A percentile compares a stretch with the other conserved stretches of the same genome.
These are phyloP conservation scores for Cenchrus fungigraminus DNA, from an alignment of 176 grass and related monocot species.

Conservation along the genomic window DNA sequence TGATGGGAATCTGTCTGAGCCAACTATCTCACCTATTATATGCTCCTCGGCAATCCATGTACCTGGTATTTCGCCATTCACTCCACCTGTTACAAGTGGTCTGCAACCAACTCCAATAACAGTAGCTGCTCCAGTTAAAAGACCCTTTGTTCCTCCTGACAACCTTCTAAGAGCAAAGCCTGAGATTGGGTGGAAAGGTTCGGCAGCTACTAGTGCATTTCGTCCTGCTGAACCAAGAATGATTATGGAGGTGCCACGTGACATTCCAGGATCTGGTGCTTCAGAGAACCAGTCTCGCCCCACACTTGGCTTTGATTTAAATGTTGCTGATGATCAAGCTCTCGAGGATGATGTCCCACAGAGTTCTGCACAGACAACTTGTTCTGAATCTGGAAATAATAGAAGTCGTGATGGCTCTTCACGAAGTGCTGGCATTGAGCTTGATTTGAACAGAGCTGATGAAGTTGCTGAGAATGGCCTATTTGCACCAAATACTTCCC, in stretches of 20 bases:
- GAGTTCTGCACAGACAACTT: slow-evolving; percentile 56
- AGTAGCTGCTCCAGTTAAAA: slow-evolving; percentile 75
- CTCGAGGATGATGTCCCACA: slow-evolving; percentile 56
- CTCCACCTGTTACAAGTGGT: slow-evolving; percentile 46
- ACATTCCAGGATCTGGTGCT: slow-evolving; percentile 43
- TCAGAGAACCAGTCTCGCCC: slow-evolving; percentile 54
- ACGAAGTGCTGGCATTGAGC: slow-evolving; percentile 56
- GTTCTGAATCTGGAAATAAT: slow-evolving; percentile 49
- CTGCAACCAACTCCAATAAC: slow-evolving; percentile 57
- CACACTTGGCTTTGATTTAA: slow-evolving; percentile 74
- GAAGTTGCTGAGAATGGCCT: slow-evolving; percentile 62
- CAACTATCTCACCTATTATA: slow-evolving; percentile 41
- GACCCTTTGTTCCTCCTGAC: slow-evolving; percentile 72
- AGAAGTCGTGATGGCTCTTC: slow-evolving; percentile 38
- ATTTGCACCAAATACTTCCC: slow-evolving; percentile 33
- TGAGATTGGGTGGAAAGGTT: slow-evolving; percentile 88
- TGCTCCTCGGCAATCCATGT: slow-evolving; percentile 46
- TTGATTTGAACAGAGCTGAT: slow-evolving; percentile 77
- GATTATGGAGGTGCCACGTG: slow-evolving; percentile 58
- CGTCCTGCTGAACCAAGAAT: slow-evolving; percentile 69
- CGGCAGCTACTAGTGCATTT: slow-evolving; percentile 86
- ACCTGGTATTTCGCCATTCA: slow-evolving; percentile 40
- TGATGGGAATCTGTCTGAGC: slow-evolving; percentile 58
- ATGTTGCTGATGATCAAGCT: slow-evolving; percentile 75
- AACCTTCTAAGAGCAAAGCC: slow-evolving; percentile 63